phyloP scores from a whole-genome alignment of 2,329 filamentous ascomycete genomes.

The Aspergillus pseudoviridinutans region DNA sequence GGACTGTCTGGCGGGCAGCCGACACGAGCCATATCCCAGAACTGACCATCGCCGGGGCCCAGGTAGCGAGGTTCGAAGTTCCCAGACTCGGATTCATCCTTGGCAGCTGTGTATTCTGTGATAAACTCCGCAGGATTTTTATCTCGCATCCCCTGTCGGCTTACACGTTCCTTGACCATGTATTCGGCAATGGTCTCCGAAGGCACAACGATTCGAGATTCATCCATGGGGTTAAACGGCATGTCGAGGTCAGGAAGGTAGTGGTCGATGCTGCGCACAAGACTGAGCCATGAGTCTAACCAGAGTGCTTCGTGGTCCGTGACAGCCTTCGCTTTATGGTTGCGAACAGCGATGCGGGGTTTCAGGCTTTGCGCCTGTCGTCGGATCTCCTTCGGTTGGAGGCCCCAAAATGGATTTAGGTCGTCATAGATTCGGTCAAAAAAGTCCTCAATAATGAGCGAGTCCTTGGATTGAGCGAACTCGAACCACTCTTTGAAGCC shows the following conservation, averaged over 20 bases:
- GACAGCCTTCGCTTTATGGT: constrained; percentile 33
- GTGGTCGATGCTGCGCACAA: constrained; percentile 35
- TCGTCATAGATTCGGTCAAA: constrained; percentile 52
- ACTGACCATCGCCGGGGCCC: constrained; percentile 20
- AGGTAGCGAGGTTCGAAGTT: constrained; percentile 9
- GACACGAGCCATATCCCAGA: constrained; percentile 42
- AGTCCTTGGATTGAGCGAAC: constrained; percentile 40
- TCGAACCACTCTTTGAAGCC: constrained; percentile 47
- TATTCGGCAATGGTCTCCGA: constrained; percentile 44
- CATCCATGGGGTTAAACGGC: constrained; percentile 49
- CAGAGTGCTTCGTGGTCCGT: constrained; percentile 29
- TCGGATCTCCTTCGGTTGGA: constrained; percentile 40
- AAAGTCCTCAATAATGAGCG: constrained; percentile 47
- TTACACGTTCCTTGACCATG: constrained; percentile 28
- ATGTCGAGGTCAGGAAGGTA: constrained; percentile 46
- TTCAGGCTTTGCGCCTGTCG: constrained; percentile 37
- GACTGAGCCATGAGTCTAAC: constrained; percentile 40
- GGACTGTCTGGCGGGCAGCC: constrained; percentile 31
- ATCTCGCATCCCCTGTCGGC: constrained; percentile 1
- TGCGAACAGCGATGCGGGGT: constrained; percentile 38
- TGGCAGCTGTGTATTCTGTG: constrained; percentile 10
- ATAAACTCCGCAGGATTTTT: not conserved
- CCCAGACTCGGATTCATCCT: constrained; percentile 9
- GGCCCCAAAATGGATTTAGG: constrained; percentile 47
- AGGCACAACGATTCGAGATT: constrained; percentile 45